Evolutionary conservation across 768 basidiomycete genomes (phyloP).

Genomic region (Tylopilus rubrobrunneus): DNA sequence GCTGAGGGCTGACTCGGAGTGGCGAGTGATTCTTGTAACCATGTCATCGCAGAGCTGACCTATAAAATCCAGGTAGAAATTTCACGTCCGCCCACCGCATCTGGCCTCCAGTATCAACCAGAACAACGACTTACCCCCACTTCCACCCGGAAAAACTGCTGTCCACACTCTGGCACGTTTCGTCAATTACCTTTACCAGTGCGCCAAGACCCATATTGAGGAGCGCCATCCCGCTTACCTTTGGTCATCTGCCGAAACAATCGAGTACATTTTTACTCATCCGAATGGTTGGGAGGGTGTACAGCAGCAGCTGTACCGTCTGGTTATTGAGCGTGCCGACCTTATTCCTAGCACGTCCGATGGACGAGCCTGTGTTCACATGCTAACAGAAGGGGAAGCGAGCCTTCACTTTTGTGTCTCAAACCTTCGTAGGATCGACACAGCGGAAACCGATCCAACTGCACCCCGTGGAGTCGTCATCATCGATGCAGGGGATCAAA

Average conservation of each 20-base stretch:
- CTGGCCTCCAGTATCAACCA: background rate
- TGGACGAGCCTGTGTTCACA: conserved; percentile 13
- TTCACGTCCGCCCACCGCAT: background rate
- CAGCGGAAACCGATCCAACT: background rate
- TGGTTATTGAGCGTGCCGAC: conserved; percentile 16
- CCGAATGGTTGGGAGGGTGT: conserved; percentile 13
- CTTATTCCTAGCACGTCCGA: conserved; percentile 12
- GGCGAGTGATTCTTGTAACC: background rate
- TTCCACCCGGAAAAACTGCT: background rate
- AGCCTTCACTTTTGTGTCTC: too few species aligned
- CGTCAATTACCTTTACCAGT: background rate
- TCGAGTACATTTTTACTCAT: conserved; percentile 19
- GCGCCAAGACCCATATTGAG: background rate
- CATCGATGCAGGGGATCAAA: background rate
- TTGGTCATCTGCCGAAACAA: background rate
- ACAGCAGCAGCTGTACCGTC: conserved; percentile 16
- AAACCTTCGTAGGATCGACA: background rate
- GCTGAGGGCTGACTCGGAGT: background rate
- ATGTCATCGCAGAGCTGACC: background rate
- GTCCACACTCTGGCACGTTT: background rate
- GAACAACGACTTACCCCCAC: background rate
- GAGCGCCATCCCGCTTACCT: background rate
- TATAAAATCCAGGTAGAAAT: background rate
- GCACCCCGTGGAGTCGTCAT: background rate
- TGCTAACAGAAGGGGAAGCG: background rate